A percentile compares a stretch with the other conserved stretches of the same genome.
Conservation (phyloP, 1,284 basidiomycete genomes). For the Xerocomus nothofagi region DNA sequence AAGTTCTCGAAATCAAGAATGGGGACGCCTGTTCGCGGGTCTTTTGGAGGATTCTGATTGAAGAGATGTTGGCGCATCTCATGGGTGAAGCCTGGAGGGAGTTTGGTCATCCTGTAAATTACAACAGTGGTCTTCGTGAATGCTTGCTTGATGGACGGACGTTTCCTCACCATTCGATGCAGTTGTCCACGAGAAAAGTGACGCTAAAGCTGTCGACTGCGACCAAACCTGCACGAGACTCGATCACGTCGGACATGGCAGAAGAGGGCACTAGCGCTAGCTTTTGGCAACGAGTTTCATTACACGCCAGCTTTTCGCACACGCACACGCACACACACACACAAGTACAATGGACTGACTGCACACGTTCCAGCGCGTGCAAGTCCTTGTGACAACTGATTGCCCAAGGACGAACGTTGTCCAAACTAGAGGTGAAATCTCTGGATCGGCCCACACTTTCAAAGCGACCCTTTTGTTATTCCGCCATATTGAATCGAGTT, state of each 20-base stretch:
- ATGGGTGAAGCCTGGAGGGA: conserved; percentile 76
- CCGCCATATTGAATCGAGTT: conserved; percentile 62
- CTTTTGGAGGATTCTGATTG: conserved; percentile 47
- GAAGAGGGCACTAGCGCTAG: background rate
- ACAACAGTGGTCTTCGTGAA: background rate
- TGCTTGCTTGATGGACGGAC: background rate
- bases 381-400: background rate
- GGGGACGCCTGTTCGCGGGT: conserved; percentile 60
- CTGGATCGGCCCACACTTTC: too few species aligned
- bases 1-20: conserved; percentile 72
- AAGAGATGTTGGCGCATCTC: conserved; percentile 66
- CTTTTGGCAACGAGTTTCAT: too few species aligned
- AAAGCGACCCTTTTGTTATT: conserved; percentile 30
- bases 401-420: conserved; percentile 11
- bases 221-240: conserved; percentile 22
- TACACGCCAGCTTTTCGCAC: too few species aligned
- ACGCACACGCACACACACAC: too few species aligned
- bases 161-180: conserved; percentile 65
- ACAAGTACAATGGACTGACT: background rate
- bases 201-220: conserved; percentile 54
- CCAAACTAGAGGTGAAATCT: background rate
- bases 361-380: conserved; percentile 12
- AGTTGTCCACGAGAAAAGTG: conserved; percentile 75
- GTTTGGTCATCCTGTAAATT: conserved; percentile 63
- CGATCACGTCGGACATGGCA: conserved; percentile 12